These are phyloP conservation scores for Fusarium stilboides DNA, from an alignment of 2,329 filamentous ascomycete genomes.

Conservation along the genomic window DNA sequence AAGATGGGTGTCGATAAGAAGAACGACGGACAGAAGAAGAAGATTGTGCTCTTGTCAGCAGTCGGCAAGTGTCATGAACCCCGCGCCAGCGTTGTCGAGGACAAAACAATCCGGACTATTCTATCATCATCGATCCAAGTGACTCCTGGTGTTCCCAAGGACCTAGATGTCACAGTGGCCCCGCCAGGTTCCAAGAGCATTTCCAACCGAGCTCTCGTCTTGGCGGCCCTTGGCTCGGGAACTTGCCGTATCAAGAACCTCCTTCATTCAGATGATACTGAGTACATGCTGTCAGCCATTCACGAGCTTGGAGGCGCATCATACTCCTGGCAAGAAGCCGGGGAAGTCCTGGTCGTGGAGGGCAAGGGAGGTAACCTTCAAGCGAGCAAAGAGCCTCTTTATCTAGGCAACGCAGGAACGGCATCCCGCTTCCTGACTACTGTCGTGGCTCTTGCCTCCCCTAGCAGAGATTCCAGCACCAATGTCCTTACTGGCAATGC, in stretches of 20 bases:
- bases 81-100: slow-evolving; percentile 90
- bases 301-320: slow-evolving; percentile 86
- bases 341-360: slow-evolving; percentile 89
- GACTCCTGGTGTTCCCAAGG: slow-evolving; percentile 77
- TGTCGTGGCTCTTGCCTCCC: slow-evolving; percentile 85
- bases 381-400: slow-evolving; percentile 83
- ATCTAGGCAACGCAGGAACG: slow-evolving; percentile 96
- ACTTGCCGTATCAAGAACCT: slow-evolving; percentile 92
- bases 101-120: slow-evolving; percentile 85
- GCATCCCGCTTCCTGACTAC: slow-evolving; percentile 96
- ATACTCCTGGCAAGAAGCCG: slow-evolving; percentile 94
- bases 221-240: slow-evolving; percentile 90
- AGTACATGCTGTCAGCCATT: slow-evolving; percentile 97
- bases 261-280: slow-evolving; percentile 95
- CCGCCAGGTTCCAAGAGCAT: slow-evolving; percentile 98
- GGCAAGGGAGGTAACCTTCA: slow-evolving; percentile 90
- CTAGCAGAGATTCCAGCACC: slow-evolving; percentile 70
- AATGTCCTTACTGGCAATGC: slow-evolving; percentile 93
- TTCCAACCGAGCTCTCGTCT: slow-evolving; percentile 93
- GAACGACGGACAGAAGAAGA: slow-evolving; percentile 95
- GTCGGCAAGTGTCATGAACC: slow-evolving; percentile 92
- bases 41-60: slow-evolving; percentile 90
- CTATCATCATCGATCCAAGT: slow-evolving; percentile 85
- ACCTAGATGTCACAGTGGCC: slow-evolving; percentile 80
- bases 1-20: slow-evolving; percentile 99